Evolutionary conservation across 2,329 filamentous ascomycete genomes (phyloP).

Genomic region (Claviceps monticola): DNA sequence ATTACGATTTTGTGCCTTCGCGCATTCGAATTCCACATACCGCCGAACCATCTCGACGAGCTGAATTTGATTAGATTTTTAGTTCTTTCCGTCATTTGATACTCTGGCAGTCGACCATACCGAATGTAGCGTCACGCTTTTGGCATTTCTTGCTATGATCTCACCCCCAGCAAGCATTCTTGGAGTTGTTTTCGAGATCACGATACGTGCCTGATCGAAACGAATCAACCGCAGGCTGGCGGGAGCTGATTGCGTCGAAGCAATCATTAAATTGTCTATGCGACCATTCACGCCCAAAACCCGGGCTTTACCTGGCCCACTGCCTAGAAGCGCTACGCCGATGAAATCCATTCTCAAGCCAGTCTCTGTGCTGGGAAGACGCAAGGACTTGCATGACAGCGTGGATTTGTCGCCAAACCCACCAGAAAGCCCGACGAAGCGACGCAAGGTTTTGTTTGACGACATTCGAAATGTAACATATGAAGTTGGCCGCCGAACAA

Average conservation of each 20-base stretch:
- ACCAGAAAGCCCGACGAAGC: constrained; percentile 34
- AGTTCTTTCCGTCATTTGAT: neutral
- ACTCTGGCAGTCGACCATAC: neutral
- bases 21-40: neutral
- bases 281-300: constrained; percentile 22
- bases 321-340: constrained; percentile 23
- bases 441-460: constrained; percentile 45
- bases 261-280: constrained; percentile 8
- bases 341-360: constrained; percentile 41
- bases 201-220: neutral
- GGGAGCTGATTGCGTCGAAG: neutral
- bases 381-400: constrained; percentile 30
- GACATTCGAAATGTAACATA: constrained; percentile 42
- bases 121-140: neutral
- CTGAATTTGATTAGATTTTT: neutral
- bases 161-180: neutral
- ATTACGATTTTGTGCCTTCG: neutral
- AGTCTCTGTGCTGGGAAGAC: constrained; percentile 28
- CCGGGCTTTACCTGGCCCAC: constrained; percentile 20
- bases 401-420: constrained; percentile 22
- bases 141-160: neutral
- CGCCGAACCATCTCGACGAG: neutral
- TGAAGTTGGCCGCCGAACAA: constrained; percentile 37
- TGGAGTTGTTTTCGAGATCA: constrained; percentile 1
- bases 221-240: neutral